phyloP scores from a whole-genome alignment of 2,329 filamentous ascomycete species.

The Cladosporium velox region DNA sequence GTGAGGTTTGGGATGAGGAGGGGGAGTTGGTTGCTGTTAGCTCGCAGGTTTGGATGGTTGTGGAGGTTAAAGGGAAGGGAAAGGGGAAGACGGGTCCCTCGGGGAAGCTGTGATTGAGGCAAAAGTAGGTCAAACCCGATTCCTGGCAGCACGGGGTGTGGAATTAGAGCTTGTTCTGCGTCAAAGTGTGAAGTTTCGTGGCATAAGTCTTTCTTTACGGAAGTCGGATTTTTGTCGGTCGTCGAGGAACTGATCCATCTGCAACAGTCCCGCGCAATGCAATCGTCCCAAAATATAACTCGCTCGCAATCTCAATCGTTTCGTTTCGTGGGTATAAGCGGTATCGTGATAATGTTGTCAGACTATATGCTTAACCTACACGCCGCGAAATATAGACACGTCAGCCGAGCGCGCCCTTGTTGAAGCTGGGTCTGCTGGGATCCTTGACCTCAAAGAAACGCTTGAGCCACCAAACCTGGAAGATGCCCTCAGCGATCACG shows the following conservation, averaged over 20 bases:
- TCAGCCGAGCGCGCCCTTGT: constrained; percentile 36
- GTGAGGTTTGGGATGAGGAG: constrained; percentile 28
- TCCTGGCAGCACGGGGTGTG: neutral
- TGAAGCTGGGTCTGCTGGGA: constrained; percentile 32
- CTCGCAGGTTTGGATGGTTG: constrained; percentile 25
- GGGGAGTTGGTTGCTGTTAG: constrained; percentile 23
- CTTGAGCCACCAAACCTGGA: constrained; percentile 99
- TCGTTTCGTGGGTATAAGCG: neutral
- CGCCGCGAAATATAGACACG: constrained; percentile 21
- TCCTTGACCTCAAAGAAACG: constrained; percentile 63
- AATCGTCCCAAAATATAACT: neutral
- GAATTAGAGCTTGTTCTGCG: neutral
- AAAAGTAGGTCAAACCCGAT: neutral
- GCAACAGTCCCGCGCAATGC: neutral
- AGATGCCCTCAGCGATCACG: constrained; percentile 86
- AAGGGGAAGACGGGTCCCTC: constrained; percentile 4
- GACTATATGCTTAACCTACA: constrained; percentile 44
- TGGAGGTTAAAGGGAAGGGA: constrained; percentile 22
- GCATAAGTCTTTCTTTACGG: neutral
- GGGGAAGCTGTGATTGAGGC: constrained; percentile 6
- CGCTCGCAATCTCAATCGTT: neutral
- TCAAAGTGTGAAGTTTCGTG: neutral
- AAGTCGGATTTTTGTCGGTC: neutral
- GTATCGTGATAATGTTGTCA: constrained; percentile 26
- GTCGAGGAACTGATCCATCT: neutral